Conservation (phyloP, 768 basidiomycete genomes). For the Mrakia hoshinonis region DNA sequence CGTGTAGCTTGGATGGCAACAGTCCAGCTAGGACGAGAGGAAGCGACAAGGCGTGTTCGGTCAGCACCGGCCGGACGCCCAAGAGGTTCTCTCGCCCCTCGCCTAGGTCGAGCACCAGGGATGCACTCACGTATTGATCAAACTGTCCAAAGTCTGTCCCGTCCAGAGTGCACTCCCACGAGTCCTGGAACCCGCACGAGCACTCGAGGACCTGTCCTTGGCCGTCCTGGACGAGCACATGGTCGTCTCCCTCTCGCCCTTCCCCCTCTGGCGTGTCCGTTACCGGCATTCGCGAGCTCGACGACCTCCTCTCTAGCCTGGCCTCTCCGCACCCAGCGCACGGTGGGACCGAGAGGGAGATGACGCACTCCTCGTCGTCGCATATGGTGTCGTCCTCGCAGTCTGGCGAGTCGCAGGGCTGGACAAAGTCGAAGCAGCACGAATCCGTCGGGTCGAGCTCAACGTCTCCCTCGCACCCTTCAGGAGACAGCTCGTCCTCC, state of each 20-base stretch:
- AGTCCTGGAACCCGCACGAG: conserved; percentile 17
- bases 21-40: conserved; percentile 15
- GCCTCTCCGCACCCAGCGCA: conserved; percentile 10
- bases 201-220: conserved; percentile 18
- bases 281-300: not conserved
- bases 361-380: conserved; percentile 16
- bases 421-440: conserved; percentile 15
- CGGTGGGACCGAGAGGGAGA: not conserved
- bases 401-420: conserved; percentile 20
- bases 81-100: not conserved
- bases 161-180: conserved; percentile 6
- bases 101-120: too few species aligned
- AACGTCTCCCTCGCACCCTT: too few species aligned
- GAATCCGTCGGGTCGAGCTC: not conserved
- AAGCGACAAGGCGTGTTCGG: not conserved
- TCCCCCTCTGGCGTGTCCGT: too few species aligned
- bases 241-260: not conserved
- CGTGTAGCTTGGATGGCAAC: conserved; percentile 4
- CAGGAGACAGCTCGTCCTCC: not conserved
- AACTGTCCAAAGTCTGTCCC: conserved; percentile 8
- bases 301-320: not conserved
- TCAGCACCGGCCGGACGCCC: not conserved
- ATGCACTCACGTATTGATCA: conserved; percentile 14
- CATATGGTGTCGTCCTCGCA: conserved; percentile 3
- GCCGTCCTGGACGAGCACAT: not conserved